phyloP scores from a whole-genome alignment of 2,329 filamentous ascomycete species.

The Exophiala oligosperma region DNA sequence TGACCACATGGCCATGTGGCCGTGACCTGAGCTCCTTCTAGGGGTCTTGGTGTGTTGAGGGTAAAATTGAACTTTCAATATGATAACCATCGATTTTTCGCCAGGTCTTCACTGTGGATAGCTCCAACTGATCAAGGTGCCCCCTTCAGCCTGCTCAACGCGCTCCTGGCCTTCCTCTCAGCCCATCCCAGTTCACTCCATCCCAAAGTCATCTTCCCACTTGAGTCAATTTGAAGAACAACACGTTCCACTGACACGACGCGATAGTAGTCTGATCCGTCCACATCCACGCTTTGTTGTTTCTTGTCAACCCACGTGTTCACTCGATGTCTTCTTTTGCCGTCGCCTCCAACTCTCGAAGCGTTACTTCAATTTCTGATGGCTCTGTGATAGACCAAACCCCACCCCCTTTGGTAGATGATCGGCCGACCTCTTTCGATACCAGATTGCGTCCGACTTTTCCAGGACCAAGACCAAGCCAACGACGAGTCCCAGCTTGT shows the following conservation, averaged over 20 bases:
- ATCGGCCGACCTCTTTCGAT: slow-evolving; percentile 87
- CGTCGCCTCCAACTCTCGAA: slow-evolving; percentile 26
- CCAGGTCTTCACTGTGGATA: neutral
- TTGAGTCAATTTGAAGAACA: neutral
- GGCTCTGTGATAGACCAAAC: slow-evolving; percentile 91
- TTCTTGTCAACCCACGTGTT: neutral
- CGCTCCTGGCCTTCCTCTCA: neutral
- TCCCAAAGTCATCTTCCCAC: neutral
- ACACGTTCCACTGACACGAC: too few species aligned
- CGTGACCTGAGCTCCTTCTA: slow-evolving; percentile 10
- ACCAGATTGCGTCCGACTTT: slow-evolving; percentile 93
- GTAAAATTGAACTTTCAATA: neutral
- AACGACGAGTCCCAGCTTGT: slow-evolving; percentile 75
- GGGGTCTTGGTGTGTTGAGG: slow-evolving; percentile 20
- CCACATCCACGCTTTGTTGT: neutral
- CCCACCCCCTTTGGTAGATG: slow-evolving; percentile 80
- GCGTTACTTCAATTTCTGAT: slow-evolving; percentile 61
- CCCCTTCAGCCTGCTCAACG: neutral
- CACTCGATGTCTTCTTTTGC: slow-evolving; percentile 17
- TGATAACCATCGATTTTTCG: slow-evolving; percentile 13
- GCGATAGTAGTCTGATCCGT: too few species aligned
- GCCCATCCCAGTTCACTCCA: too few species aligned
- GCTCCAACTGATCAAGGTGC: neutral
- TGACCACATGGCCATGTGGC: slow-evolving; percentile 14
- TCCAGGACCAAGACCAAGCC: slow-evolving; percentile 90